Base-by-base conservation (phyloP, 306 rosid species). In the Cicer arietinum region DNA sequence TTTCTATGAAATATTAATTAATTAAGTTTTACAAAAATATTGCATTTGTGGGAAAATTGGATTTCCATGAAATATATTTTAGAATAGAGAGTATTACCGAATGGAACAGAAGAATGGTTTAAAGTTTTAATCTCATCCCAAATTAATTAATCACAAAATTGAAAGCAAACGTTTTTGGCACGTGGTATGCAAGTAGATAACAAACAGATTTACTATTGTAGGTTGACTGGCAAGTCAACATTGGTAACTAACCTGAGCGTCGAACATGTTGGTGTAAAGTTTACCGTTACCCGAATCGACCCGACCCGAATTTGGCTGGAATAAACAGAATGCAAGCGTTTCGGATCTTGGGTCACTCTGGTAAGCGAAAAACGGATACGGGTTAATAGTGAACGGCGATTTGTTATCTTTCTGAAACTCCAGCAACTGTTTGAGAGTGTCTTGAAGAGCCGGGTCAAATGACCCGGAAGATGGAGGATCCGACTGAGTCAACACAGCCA, bases 261-360 rank as follows among this genome's bases (percentile, higher is more conserved):
- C 96, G 76, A 94, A 94, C 99, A 94, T 92, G 78, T 94, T 94
- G 69, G 85, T 84, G 84, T 94, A 94, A 48, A 89, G 91, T 51
- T 86, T 80, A 1, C 96, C 95, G 7, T 78, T 87, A n/a, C 89
- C 91, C 40, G 95, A 81, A 79, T 94, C 96, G 51, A 86, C 87
- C 40, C 97, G 96, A 7, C 99, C 96, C 74, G 97, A 84, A 77
- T 92, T 94, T 0, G 93, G 95, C 42, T 92, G 90, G 72, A 94
- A 94, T 69, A 94, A 43, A 17, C 99, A 94, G 17, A 90, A 94
- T 16, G 93, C 90, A 0, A 94, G 86, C 58, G 96, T 92, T 78
- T 94, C 97, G 1, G 95, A 85, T 39, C 91, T 86, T 42, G 93
- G 79, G 73, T 94, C 95, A 70, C 89, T 87, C 88, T 84, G 87